Evolutionary conservation across 352 stramenopile species (phyloP), one percentile per base, ranked within the genome.

Genomic region (Phytophthora sansomeana): DNA sequence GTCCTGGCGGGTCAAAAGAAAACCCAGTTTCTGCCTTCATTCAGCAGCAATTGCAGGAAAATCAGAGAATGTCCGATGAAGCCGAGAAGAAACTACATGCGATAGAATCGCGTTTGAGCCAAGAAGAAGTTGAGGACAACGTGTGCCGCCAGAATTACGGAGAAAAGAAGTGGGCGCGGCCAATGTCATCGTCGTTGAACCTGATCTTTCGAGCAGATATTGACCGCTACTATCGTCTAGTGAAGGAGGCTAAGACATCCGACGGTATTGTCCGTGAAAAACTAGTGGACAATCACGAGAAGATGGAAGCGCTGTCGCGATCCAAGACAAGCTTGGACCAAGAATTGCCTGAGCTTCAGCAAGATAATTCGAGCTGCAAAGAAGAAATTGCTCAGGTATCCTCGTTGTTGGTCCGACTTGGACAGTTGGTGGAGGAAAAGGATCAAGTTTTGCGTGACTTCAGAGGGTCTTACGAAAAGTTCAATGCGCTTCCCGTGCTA

Each of bases 141-240:
- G 72, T 88, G 14, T 89, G 83, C 33, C 69, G 80, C 4, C 80
- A 85, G 33, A 91, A 90, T 56, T 93, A 93, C 32, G 81, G 83
- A 26, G 69, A 67, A 21, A 73, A 58, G 21, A 72, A 74, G n/a
- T 93, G 85, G 85, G 33, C 66, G 29, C 77, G 83, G 0, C 81
- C 85, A 8, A n/a, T 74, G 41, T 93, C 85, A 10, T 66, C 69
- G 3, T 60, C 69, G 5, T 57, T 93, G 7, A 89, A 86, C 57
- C 69, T 83, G 33, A 77, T 72, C 42, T 91, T 93, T 57, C 75
- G 72, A 30, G 56, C 73, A 14, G 85, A 93, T 56, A 75, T 92
- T 52, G 83, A 91, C 62, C 83, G 85, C 16, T 93, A 89, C 61
- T 90, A 85, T 53, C 80, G 83, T 6, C 66, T 93, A n/a, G 69